Evolutionary conservation across 495 filamentous ascomycete species (phyloP).

Genomic region (Aspergillus sclerotiicarbonarius): DNA sequence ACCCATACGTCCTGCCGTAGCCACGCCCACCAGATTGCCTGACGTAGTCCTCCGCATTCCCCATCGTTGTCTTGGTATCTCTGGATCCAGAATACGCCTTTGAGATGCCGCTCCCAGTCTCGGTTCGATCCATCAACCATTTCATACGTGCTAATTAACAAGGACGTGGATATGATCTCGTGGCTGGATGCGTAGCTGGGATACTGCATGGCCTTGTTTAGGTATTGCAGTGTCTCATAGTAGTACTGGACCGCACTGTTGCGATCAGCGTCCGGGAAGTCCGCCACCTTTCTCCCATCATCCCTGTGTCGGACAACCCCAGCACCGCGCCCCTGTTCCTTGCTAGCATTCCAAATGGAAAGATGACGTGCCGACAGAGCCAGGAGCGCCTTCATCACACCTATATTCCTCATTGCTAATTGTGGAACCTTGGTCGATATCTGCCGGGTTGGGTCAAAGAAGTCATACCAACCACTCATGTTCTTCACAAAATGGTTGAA

Average conservation of each 20-base stretch:
- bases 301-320: background rate
- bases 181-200: conserved; percentile 21
- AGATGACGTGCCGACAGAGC: conserved; percentile 25
- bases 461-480: conserved; percentile 23
- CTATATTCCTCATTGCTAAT: conserved; percentile 26
- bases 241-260: conserved; percentile 27
- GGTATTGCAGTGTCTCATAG: conserved; percentile 28
- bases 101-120: conserved; percentile 30
- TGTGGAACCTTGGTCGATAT: conserved; percentile 23
- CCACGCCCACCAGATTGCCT: conserved; percentile 34
- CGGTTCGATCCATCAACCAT: conserved; percentile 30
- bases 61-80: conserved; percentile 27
- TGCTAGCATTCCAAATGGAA: conserved; percentile 11
- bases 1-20: conserved; percentile 31
- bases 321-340: background rate
- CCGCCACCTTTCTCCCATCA: background rate
- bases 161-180: conserved; percentile 25
- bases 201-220: conserved; percentile 28
- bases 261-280: conserved; percentile 8
- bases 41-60: conserved; percentile 26
- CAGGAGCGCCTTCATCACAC: conserved; percentile 29
- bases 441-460: conserved; percentile 24
- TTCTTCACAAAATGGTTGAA: conserved; percentile 27
- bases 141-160: conserved; percentile 29
- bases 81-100: conserved; percentile 31